Base-by-base conservation (phyloP, 768 basidiomycete species). In the Trametes sanguinea region DNA sequence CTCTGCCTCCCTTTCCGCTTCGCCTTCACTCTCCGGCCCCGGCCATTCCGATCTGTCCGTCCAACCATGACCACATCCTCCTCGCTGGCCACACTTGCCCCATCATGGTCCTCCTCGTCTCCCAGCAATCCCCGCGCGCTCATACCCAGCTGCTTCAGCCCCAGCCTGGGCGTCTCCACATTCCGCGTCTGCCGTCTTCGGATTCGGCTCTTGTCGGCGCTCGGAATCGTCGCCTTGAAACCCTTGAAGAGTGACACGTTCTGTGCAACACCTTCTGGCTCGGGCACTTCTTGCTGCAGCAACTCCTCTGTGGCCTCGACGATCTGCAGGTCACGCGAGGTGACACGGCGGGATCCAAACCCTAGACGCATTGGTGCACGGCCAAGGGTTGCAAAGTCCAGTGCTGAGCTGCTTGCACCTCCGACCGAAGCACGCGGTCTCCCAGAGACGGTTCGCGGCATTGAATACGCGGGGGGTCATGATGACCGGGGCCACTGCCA, bases 151-250 rank as follows among this genome's bases (percentile, higher is more conserved):
- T 84, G 86, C 81, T 88, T 92, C 66, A 95, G 73, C 1, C 95
- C 94, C 45, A 92, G 77, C 67, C 81, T 82, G 32, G 87, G 88
- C 11, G 87, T 83, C 3, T 93, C 89, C 13, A 92, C 84, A 67
- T 87, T 90, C 61, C 95, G 81, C 75, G 90, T 85, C 73, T 92
- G 88, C 60, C 94, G 76, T 64, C 95, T 76, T 62, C 94, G 80
- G 13, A 85, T 79, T 63, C 90, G 87, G 56, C 92, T 82, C 71
- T 86, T 83, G 67, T 94, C 90, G 42, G 95, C 85, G 70, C 90
- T 91, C 11, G 96, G 96, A 45, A 97, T 90, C 2, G 96, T 98
- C 16, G 96, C 96, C 69, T 92, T 90, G 75, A 98, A 98, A 0
- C 96, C 96, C 47, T 89, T 85, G 44, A 97, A 77, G 37, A 98